Percentiles rank a stretch among this genome's conserved stretches.
These are phyloP conservation scores for Apiotrichum siamense DNA, from an alignment of 1,284 basidiomycete genomes.

Conservation along the genomic window DNA sequence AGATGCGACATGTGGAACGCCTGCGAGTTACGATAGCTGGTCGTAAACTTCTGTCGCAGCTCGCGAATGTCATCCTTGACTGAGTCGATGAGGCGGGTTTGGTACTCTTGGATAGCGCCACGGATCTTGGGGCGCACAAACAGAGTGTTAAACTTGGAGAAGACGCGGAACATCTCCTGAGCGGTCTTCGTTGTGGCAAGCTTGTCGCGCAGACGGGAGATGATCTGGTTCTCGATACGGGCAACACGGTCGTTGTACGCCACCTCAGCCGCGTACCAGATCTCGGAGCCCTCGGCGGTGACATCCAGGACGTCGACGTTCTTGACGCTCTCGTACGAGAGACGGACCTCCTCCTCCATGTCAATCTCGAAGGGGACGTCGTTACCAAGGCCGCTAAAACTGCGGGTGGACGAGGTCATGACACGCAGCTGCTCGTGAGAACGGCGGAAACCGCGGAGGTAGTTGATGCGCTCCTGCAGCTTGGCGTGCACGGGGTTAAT, in stretches of 20 bases:
- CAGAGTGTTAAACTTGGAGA: constrained; percentile 95
- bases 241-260: constrained; percentile 97
- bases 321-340: constrained; percentile 92
- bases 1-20: constrained; percentile 98
- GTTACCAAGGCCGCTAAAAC: constrained; percentile 68
- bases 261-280: constrained; percentile 94
- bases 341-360: constrained; percentile 95
- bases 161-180: constrained; percentile 98
- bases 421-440: constrained; percentile 96
- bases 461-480: constrained; percentile 80
- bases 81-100: constrained; percentile 93
- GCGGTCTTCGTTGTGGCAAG: constrained; percentile 95
- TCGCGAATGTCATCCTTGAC: constrained; percentile 97
- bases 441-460: constrained; percentile 87
- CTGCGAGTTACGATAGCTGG: constrained; percentile 88
- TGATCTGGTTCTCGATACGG: constrained; percentile 97
- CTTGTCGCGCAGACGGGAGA: constrained; percentile 81
- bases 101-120: constrained; percentile 97
- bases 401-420: constrained; percentile 93
- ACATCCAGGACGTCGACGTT: constrained; percentile 94
- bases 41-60: constrained; percentile 94
- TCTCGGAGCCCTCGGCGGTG: constrained; percentile 90
- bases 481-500: constrained; percentile 84
- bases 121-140: constrained; percentile 98
- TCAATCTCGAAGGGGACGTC: constrained; percentile 61